A percentile compares a stretch with the other conserved stretches of the same genome.
These are phyloP conservation scores for Trametes villosa DNA, from an alignment of 768 basidiomycete species.

Conservation along the genomic window DNA sequence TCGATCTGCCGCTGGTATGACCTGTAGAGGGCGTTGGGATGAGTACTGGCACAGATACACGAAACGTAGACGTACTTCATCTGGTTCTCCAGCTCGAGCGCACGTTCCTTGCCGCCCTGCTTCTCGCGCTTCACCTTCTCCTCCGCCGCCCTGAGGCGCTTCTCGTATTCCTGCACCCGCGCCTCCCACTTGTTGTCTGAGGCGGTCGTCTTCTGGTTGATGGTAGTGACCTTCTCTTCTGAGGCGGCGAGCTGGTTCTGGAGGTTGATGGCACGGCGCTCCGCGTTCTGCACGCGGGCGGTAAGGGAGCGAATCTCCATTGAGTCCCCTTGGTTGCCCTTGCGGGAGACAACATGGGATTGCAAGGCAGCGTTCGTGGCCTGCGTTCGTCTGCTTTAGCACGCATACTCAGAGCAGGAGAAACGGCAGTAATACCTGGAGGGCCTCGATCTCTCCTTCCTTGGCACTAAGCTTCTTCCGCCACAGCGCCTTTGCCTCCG, in stretches of 20 bases:
- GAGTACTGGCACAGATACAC: not conserved
- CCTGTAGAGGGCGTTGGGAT: not conserved
- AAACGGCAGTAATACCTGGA: conserved; percentile 54
- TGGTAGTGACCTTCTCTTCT: conserved; percentile 80
- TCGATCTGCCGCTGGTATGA: conserved; percentile 42
- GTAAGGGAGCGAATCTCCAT: conserved; percentile 73
- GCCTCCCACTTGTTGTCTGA: conserved; percentile 94
- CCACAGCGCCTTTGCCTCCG: conserved; percentile 84
- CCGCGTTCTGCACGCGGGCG: conserved; percentile 80
- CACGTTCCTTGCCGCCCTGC: conserved; percentile 90
- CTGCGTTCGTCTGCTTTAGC: conserved; percentile 42
- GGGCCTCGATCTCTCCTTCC: conserved; percentile 87
- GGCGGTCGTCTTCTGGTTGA: conserved; percentile 70
- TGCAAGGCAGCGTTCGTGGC: conserved; percentile 74
- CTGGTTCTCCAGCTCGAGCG: conserved; percentile 74
- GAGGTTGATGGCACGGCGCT: conserved; percentile 83
- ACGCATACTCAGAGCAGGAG: not conserved
- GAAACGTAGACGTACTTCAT: conserved; percentile 54
- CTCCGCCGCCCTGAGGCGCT: conserved; percentile 77
- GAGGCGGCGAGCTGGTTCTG: conserved; percentile 82
- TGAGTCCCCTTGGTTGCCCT: conserved; percentile 57
- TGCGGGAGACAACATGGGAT: conserved; percentile 62
- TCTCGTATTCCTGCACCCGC: conserved; percentile 91
- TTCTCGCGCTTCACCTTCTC: conserved; percentile 93
- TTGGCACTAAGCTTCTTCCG: conserved; percentile 79